Base-by-base conservation (phyloP, 176 grass and related monocot species). In the Bolboschoenus planiculmis region DNA sequence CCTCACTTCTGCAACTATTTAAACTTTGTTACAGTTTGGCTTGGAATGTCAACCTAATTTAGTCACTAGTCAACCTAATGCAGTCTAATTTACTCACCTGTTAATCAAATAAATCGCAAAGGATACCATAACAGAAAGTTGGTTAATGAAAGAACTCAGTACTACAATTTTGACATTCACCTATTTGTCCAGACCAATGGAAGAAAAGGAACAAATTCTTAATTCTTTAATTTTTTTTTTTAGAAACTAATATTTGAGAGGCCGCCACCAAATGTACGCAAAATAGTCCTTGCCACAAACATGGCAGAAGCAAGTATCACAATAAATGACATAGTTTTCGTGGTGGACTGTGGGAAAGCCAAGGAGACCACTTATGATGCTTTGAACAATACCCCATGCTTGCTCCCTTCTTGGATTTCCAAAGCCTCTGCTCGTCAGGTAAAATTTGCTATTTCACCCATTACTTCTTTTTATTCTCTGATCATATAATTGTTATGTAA, bases 241-340 rank as follows among this genome's bases (percentile, higher is more conserved):
- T 84, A 94, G 92, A 92, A 93, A 88, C 82, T 97, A 70, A 97
- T 97, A 78, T 98, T 98, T 88, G 92, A 98, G 83, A 91, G 86
- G 61, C 67, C 89, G 72, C 92, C 90, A 85, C 90, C 89, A 50
- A 98, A 98, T 88, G 84, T 95, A 78, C 90, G 95, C 55, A 98
- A 98, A 78, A 84, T 98, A 85, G 89, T 98, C 39, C 90, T 98
- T 83, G 90, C 95, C 47, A 98, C 95, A 85, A 98, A 98, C 82
- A 98, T 98, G 95, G 92, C 92, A 82, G 92, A 98, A 88, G 95
- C 95, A 87, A 98, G 95, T 85, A 98, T 98, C 86, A 98, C 95
- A 47, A 95, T 98, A 78, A 98, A 98, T 88, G 92, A 95, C 89
- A 90, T 98, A 9, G 95, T 98, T 81, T 95, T 95, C 77, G 92